Evolutionary conservation across 1,139 yeast species (phyloP), one percentile per base, ranked within the genome.

Genomic region (Suhomyces atakaporum): DNA sequence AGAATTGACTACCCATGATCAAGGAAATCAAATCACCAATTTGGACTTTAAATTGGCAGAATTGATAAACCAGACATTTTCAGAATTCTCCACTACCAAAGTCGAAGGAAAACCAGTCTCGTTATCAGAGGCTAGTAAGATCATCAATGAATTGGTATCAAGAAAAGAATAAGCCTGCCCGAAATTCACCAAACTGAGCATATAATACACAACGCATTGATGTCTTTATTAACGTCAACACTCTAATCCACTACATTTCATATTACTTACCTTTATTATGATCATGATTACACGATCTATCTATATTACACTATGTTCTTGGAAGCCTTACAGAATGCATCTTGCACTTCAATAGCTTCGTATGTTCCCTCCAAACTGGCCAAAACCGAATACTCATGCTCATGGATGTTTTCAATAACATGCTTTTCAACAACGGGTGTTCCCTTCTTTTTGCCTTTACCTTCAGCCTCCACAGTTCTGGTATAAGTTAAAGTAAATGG

Each of bases 281-380:
- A 18, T 5, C 8, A 18, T 8, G 8, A 8, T 8, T 18, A 18
- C 8, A 8, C 20, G 27, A 25, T 31, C 32, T 34, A 34, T 31
- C 38, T 42, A 38, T 36, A 27, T 33, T 39, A 38, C 41, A 37
- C 11, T 11, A 20, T 23, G 22, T 47, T 47, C 42, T 53, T 73
- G 39, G 60, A 62, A 3, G 84, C 85, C 21, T 65, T 68, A 69
- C 98, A 92, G 59, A 67, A 84, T 12, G 84, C 84, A 63, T 92
- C 99, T 39, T 79, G 77, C 9, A 92, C 79, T 51, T 85, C 89
- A 27, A 87, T 76, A 7, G 97, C 97, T 58, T 90, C 96, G 55
- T 94, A 92, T 3, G 89, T 84, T 29, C 99, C 99, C 56, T 90
- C 96, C 48, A 87, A 68, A 48, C 88, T 85, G 1, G 95, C 92